Base-by-base conservation (phyloP, 192 early-diverging fungal genomes). In the Gryganskiella cystojenkinii region DNA sequence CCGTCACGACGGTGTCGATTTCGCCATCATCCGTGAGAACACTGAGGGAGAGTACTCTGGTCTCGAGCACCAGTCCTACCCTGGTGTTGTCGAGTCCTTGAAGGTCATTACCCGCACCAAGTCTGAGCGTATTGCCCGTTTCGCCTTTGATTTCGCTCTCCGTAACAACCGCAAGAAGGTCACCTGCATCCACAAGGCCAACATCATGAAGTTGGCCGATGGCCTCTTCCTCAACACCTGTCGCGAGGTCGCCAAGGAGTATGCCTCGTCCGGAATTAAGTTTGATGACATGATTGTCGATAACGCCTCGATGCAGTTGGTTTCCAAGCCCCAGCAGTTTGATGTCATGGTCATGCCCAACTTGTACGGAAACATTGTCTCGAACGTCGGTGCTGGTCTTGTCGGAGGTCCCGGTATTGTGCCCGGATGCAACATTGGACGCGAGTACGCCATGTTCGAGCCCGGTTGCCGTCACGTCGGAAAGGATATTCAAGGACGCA, bases 1-100 rank as follows among this genome's bases (percentile, higher is more conserved):
- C 42, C 93, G 96, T 71, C 93, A 96, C 84, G 91, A 92, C 74
- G 87, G 91, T 67, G 95, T 99, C 40, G 92, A 99, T 85, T 95
- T 99, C 90, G 93, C 93, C 76, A 96, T 99, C 74, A 98, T 99
- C 83, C 94, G 97, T 86, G 97, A 99, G 80, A 99, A 99, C 89
- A 99, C 97, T 50, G 97, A 99, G 85, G 97, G 97, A 69, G 97
- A 99, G 86, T 99, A 99, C 91, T 94, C 95, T 78, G 97, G 97
- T 19, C 89, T 97, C 56, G 97, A 99, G 84, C 97, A 99, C 88
- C 90, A 92, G 93, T 95, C 96, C 69, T 93, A 93, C 82, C 93
- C 96, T 13, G 97, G 97, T 67, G 96, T 99, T 33, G 95, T 99
- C 67, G 97, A 99, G 83, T 98, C 96, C 40, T 85, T 99, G 65